Percentiles rank a stretch among this genome's conserved stretches.
Evolutionary conservation across 2,329 filamentous ascomycete genomes (phyloP).

Genomic region (Apiospora saccharicola): DNA sequence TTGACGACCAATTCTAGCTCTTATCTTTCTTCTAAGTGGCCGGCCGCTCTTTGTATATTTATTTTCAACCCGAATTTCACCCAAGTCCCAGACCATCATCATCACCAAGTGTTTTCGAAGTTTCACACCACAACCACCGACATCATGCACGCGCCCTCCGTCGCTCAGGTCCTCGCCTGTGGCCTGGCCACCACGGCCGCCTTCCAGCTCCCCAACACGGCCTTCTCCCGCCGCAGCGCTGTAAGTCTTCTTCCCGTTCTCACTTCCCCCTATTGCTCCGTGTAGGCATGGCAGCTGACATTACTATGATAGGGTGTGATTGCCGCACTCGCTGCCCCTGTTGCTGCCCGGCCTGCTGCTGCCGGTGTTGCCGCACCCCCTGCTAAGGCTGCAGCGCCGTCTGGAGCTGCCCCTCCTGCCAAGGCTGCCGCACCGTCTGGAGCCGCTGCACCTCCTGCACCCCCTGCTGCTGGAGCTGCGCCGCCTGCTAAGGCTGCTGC

Average conservation of each 20-base stretch:
- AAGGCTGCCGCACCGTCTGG: background rate
- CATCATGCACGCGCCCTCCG: background rate
- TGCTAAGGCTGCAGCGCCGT: background rate
- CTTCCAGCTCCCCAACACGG: background rate
- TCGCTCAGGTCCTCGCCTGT: conserved; percentile 2
- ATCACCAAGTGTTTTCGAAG: background rate
- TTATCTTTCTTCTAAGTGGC: background rate
- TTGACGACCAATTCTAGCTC: background rate
- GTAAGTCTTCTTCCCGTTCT: background rate
- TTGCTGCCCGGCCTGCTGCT: background rate
- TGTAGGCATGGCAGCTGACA: background rate
- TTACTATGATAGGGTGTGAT: background rate
- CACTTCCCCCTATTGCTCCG: background rate
- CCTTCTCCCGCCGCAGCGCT: conserved; percentile 4
- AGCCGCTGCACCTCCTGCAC: no score
- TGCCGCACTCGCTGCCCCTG: background rate
- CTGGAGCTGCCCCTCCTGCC: background rate
- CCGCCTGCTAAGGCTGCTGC: background rate
- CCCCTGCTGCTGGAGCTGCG: background rate
- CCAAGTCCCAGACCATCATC: background rate
- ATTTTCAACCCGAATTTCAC: background rate
- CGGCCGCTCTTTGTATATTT: conserved; percentile 8
- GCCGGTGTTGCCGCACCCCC: background rate
- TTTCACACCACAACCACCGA: background rate
- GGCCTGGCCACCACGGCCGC: conserved; percentile 14